Percentiles rank a stretch among this genome's conserved stretches.
These are phyloP conservation scores for Galerina marginata DNA, from an alignment of 768 basidiomycete genomes.

Conservation along the genomic window DNA sequence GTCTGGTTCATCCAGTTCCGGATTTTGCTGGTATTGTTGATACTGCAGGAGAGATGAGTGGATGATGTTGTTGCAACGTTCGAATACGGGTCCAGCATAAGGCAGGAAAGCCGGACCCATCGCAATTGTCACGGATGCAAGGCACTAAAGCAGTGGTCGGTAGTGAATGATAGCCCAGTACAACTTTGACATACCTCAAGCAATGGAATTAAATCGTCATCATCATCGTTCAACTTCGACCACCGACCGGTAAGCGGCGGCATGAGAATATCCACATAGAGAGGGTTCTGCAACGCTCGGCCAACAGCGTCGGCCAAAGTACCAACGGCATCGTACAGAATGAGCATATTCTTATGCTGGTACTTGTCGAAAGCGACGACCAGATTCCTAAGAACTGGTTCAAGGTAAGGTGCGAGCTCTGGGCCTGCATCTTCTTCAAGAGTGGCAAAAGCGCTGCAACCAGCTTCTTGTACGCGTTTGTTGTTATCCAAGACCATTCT, in stretches of 20 bases:
- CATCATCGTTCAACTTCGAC: constrained; percentile 41
- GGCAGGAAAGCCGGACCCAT: constrained; percentile 89
- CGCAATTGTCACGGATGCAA: constrained; percentile 90
- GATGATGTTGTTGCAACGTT: constrained; percentile 88
- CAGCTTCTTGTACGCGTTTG: constrained; percentile 98
- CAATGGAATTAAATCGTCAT: constrained; percentile 91
- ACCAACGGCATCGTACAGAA: constrained; percentile 98
- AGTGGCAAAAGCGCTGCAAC: constrained; percentile 98
- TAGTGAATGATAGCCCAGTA: too few relatives aligned
- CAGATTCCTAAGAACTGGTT: constrained; percentile 92
- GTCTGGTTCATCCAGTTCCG: constrained; percentile 94
- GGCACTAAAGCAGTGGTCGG: too few relatives aligned
- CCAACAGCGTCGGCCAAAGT: constrained; percentile 98
- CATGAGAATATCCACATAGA: constrained; percentile 95
- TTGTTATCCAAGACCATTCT: constrained; percentile 98
- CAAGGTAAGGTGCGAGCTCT: constrained; percentile 90
- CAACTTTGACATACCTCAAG: constrained; percentile 16
- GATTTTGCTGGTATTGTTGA: constrained; percentile 86
- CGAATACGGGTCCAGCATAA: constrained; percentile 90
- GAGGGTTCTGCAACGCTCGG: constrained; percentile 79
- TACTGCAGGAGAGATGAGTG: constrained; percentile 84
- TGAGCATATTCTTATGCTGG: constrained; percentile 82
- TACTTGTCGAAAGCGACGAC: constrained; percentile 88
- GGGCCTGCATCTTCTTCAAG: constrained; percentile 96
- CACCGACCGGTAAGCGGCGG: constrained; percentile 56